These are phyloP conservation scores for Aspergillus indologenus DNA, from an alignment of 495 filamentous ascomycete species.

Conservation along the genomic window DNA sequence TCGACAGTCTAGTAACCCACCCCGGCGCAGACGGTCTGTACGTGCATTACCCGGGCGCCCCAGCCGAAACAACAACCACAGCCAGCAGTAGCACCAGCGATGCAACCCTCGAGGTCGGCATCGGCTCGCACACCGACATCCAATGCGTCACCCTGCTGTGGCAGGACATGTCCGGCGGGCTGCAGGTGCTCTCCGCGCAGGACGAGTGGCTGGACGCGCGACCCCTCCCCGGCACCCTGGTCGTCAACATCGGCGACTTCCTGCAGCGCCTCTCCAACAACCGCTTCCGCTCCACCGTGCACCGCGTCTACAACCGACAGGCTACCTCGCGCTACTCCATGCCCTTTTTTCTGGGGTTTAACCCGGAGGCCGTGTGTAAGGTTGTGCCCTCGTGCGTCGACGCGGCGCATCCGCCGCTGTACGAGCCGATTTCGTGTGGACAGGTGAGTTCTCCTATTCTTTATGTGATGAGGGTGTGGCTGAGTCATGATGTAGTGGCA, in stretches of 20 bases:
- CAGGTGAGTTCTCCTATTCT: constrained; percentile 27
- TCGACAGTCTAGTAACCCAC: constrained; percentile 47
- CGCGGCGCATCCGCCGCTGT: constrained; percentile 50
- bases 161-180: constrained; percentile 51
- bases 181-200: constrained; percentile 51
- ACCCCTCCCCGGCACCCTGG: constrained; percentile 56
- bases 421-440: constrained; percentile 56
- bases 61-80: constrained; percentile 29
- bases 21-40: constrained; percentile 51
- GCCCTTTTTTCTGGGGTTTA: constrained; percentile 58
- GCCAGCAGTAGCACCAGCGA: constrained; percentile 20
- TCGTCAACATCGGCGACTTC: constrained; percentile 67
- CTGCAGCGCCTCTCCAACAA: constrained; percentile 62
- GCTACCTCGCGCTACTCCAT: constrained; percentile 52
- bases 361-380: constrained; percentile 41
- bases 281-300: constrained; percentile 57
- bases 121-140: constrained; percentile 58
- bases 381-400: constrained; percentile 54
- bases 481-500: constrained; percentile 24
- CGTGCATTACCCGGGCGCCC: constrained; percentile 48
- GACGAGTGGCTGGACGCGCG: constrained; percentile 54
- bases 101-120: constrained; percentile 38
- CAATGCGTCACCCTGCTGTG: constrained; percentile 57
- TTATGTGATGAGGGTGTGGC: background rate
- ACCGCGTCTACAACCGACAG: constrained; percentile 52